Evolutionary conservation across 176 grass and related monocot genomes (phyloP).

Genomic region (Neostapfia colusana): DNA sequence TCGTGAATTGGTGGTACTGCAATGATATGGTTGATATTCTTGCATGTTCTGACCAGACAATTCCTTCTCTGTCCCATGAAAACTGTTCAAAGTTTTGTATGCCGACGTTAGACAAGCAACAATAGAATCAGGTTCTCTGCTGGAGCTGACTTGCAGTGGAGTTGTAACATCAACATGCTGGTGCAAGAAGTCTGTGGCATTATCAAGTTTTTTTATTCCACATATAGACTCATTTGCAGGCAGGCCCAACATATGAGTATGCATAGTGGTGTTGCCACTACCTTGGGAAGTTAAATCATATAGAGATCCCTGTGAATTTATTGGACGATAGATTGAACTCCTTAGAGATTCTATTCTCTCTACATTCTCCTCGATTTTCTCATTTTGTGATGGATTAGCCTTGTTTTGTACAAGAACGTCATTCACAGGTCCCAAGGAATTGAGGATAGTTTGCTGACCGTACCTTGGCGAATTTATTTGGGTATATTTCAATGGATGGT

Average conservation of each 20-base stretch:
- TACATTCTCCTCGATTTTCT: conserved; percentile 34
- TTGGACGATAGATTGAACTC: conserved; percentile 38
- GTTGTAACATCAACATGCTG: conserved; percentile 30
- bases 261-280: conserved; percentile 3
- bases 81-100: conserved; percentile 30
- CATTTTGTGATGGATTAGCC: conserved; percentile 18
- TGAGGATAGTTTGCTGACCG: conserved; percentile 32
- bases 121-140: conserved; percentile 35
- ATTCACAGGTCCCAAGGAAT: conserved; percentile 31
- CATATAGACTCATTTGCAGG: conserved; percentile 49
- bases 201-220: conserved; percentile 35
- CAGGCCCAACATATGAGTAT: conserved; percentile 42
- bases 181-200: conserved; percentile 32
- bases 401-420: conserved; percentile 34
- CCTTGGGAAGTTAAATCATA: conserved; percentile 41
- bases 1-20: conserved; percentile 21
- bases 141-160: conserved; percentile 30
- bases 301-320: conserved; percentile 43
- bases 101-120: conserved; percentile 19
- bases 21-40: not conserved
- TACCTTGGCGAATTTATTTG: not conserved
- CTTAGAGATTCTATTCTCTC: conserved; percentile 33
- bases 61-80: conserved; percentile 33
- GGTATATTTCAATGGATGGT: conserved; percentile 13
- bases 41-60: conserved; percentile 20